phyloP scores from a whole-genome alignment of 352 stramenopile species.

The Pythium dissotocum region DNA sequence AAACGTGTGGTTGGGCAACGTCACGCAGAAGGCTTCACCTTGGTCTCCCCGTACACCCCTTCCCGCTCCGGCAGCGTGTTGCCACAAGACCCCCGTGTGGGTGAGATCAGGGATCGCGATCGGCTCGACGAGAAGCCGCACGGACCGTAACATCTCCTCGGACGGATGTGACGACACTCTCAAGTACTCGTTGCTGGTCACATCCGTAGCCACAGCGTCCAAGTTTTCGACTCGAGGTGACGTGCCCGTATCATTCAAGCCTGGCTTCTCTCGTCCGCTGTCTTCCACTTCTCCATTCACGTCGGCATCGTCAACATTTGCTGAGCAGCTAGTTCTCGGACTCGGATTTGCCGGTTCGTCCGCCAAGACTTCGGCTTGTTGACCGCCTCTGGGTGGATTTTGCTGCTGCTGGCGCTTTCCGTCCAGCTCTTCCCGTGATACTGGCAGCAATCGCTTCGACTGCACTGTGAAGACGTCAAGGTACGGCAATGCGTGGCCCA shows the following conservation, averaged over 20 bases:
- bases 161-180: conserved; percentile 21
- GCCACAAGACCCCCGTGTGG: conserved; percentile 50
- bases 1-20: conserved; percentile 36
- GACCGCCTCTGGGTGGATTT: background rate
- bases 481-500: conserved; percentile 43
- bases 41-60: background rate
- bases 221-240: too few species aligned
- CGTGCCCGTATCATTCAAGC: too few species aligned
- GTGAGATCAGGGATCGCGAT: conserved; percentile 58
- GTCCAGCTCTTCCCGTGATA: conserved; percentile 37
- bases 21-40: conserved; percentile 21
- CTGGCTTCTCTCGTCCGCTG: background rate
- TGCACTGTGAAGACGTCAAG: conserved; percentile 68
- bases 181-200: conserved; percentile 2
- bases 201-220: background rate
- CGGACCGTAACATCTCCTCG: conserved; percentile 34
- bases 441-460: conserved; percentile 48
- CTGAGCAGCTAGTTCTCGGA: background rate
- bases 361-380: background rate
- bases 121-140: conserved; percentile 57
- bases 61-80: background rate
- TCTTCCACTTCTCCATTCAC: background rate
- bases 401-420: conserved; percentile 12
- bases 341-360: background rate
- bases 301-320: background rate